A percentile compares a stretch with the other conserved stretches of the same genome.
Evolutionary conservation across 495 filamentous ascomycete genomes (phyloP).

Genomic region (Lasiosphaeria ovina): DNA sequence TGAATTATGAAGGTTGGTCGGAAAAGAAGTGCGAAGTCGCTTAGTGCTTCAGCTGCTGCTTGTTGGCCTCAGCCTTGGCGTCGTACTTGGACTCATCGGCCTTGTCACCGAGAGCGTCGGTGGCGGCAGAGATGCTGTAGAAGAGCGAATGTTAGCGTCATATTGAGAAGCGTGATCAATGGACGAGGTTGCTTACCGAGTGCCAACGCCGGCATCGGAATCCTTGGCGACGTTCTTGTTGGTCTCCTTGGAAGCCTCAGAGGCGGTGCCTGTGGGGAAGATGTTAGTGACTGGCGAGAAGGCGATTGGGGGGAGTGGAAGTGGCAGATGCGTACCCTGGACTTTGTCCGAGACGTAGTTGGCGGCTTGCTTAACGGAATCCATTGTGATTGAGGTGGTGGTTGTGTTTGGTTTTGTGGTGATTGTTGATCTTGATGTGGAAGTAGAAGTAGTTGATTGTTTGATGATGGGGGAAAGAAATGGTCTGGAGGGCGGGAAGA

Average conservation of each 20-base stretch:
- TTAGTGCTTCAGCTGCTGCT: conserved; percentile 58
- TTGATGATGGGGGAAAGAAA: conserved; percentile 26
- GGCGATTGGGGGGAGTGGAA: conserved; percentile 5
- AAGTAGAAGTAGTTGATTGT: conserved; percentile 28
- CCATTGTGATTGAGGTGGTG: conserved; percentile 48
- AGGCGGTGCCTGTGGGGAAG: conserved; percentile 28
- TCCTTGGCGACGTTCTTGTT: conserved; percentile 67
- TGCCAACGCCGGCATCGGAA: conserved; percentile 45
- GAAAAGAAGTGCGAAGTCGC: conserved; percentile 19
- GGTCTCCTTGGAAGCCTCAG: conserved; percentile 59
- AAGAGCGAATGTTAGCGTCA: conserved; percentile 16
- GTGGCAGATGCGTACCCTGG: conserved; percentile 35
- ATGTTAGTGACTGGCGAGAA: conserved; percentile 4
- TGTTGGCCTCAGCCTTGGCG: conserved; percentile 55
- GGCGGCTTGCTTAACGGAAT: conserved; percentile 57
- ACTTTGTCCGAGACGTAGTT: conserved; percentile 62
- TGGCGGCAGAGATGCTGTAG: conserved; percentile 51
- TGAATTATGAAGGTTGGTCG: conserved; percentile 11
- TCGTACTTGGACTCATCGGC: conserved; percentile 53
- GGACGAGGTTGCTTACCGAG: conserved; percentile 43
- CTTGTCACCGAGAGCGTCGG: conserved; percentile 59
- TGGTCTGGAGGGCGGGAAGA: conserved; percentile 10
- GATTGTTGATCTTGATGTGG: conserved; percentile 25
- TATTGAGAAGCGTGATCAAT: neutral
- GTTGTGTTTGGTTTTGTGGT: conserved; percentile 26